These are phyloP conservation scores for Colletotrichum sp. DNA, from an alignment of 2,329 filamentous ascomycete species.

Conservation along the genomic window DNA sequence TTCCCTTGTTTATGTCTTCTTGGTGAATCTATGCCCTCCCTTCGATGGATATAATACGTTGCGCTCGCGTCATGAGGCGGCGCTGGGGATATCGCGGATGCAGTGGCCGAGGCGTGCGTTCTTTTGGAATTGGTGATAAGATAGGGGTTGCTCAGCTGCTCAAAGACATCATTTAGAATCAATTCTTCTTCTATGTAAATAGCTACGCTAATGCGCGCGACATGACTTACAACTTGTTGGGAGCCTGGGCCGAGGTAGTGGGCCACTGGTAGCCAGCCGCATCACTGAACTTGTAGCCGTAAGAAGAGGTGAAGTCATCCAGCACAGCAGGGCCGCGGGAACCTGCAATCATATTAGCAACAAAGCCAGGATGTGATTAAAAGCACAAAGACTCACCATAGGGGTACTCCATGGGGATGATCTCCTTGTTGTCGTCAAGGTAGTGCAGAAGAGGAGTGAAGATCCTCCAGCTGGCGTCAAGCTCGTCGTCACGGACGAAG, in stretches of 20 bases:
- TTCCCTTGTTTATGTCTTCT: slow-evolving; percentile 19
- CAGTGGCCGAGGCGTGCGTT: neutral
- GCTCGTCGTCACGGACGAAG: slow-evolving; percentile 96
- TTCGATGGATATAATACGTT: slow-evolving; percentile 19
- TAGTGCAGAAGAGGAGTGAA: slow-evolving; percentile 98
- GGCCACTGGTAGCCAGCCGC: slow-evolving; percentile 96
- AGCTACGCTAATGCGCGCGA: slow-evolving; percentile 14
- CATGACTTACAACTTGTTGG: slow-evolving; percentile 79
- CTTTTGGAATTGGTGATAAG: neutral
- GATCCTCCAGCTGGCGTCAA: slow-evolving; percentile 98
- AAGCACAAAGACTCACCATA: slow-evolving; percentile 72
- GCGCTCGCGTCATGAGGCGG: neutral
- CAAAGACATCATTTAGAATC: slow-evolving; percentile 18
- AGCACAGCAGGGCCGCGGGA: slow-evolving; percentile 95
- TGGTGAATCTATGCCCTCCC: slow-evolving; percentile 20
- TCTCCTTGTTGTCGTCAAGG: slow-evolving; percentile 98
- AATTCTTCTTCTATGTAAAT: slow-evolving; percentile 22
- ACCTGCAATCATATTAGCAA: slow-evolving; percentile 59
- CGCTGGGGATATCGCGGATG: slow-evolving; percentile 8
- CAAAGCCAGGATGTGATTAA: neutral
- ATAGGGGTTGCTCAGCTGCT: slow-evolving; percentile 17
- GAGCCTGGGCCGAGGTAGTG: slow-evolving; percentile 69
- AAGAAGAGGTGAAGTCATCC: slow-evolving; percentile 97
- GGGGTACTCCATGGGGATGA: slow-evolving; percentile 98
- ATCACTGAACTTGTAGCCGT: slow-evolving; percentile 99